Base-by-base conservation (phyloP, 352 stramenopile genomes). In the Albugo candida region DNA sequence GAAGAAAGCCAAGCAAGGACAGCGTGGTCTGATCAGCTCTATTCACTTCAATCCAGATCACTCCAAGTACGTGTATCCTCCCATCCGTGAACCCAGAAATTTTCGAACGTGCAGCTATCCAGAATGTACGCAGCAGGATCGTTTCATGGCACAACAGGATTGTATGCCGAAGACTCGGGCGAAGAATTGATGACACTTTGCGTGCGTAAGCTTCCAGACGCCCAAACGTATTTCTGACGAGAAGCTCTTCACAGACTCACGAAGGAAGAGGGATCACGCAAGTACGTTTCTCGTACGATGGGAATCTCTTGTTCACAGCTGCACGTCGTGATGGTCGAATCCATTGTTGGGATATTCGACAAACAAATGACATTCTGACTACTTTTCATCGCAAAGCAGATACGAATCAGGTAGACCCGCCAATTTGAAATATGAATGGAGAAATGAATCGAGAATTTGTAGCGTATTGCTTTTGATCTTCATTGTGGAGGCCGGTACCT, bases 261-360 rank as follows among this genome's bases (percentile, higher is more conserved):
- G 70, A 82, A 51, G 73, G 77, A 36, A 57, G 64, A 11, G 80
- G 82, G 8, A 81, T 93, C 47, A 83, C 81, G 11, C 72, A 88
- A 48, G 66, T 92, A 5, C 59, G 56, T 36, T 94, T 93, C 58
- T 74, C 72, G 20, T 67, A 71, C 8, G 72, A 81, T 55, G 82
- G 80, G 0, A 60, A 59, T 11, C 80, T 72, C 24, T 53, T 94
- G 6, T 87, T 74, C 49, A 89, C 75, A 6, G 72, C 70, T 42
- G 72, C 75, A 10, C 65, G 82, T 13, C 65, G 67, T 8, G 76
- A 93, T 53, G 52, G 53, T 24, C 55, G 47, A 16, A 82, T 94
- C 36, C 65, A 85, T n/a, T 84, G 70, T 53, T 93, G 79, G 77
- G 82, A 94, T 58, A 74, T 93, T 16, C 77, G 82, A 36, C 59